Base-by-base conservation (phyloP, 1,284 basidiomycete genomes). In the Pseudozyma flocculosa region DNA sequence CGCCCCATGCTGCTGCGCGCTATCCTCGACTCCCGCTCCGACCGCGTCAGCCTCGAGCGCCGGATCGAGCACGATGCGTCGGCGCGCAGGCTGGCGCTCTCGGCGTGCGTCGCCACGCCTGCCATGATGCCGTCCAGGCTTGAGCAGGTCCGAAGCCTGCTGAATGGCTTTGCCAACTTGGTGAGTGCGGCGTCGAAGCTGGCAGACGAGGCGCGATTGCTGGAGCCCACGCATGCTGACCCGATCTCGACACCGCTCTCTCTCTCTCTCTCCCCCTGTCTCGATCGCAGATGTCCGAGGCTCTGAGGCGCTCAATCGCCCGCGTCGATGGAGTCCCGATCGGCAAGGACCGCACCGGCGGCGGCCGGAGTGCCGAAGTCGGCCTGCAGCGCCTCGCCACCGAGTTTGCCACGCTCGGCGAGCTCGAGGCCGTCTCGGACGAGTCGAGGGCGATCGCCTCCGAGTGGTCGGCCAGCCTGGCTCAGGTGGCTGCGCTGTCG, bases 51-150 rank as follows among this genome's bases (percentile, higher is more conserved):
- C 22, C 54, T 70, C 9, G 30, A 46, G 21, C 53, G 60, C 40
- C 50, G 59, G 18, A 34, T 54, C 21, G 40, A 48, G 15, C 61
- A 68, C 44, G 54, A 68, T 17, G 48, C 54, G 17, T 45, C 53
- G 19, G 51, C 55, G 3, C 40, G 30, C 18, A 54, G 63, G 23
- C 55, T 66, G 54, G 54, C 62, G 45, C 53, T 52, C 36, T 45
- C 49, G 9, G 48, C 58, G 10, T 44, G 57, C 19, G 52, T 58
- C n/a, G 50, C 57, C 9, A 32, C 61, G 42, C 56, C 60, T 15
- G 54, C 66, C 23, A 62, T 55, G 30, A 52, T 63, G n/a, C 43
- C 56, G 5, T 54, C 60, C 4, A 55, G 63, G 23, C 38, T 37
- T 22, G 32, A 56, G 40, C 54, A 56, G 43, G 44, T 64, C 10